Conservation (phyloP, 202 grass and related monocot species). For the Elaeis oleifera region DNA sequence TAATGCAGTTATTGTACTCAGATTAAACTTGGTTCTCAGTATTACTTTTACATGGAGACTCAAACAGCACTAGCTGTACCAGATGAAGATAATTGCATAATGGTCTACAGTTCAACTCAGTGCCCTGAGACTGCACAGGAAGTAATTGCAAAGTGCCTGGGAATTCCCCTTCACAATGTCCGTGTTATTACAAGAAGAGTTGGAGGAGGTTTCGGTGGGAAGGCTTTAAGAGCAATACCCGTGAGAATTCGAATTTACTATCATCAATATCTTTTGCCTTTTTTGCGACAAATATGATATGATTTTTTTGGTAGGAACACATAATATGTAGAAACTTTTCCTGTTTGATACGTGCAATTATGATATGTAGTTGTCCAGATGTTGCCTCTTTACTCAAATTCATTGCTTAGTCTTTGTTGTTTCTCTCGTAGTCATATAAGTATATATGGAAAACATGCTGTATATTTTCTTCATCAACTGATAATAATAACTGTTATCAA, state of each 20-base stretch:
- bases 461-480: too few relatives aligned
- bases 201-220: slow-evolving; percentile 93
- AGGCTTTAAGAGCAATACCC: slow-evolving; percentile 70
- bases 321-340: too few relatives aligned
- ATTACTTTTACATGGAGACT: slow-evolving; percentile 98
- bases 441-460: too few relatives aligned
- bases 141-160: slow-evolving; percentile 73
- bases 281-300: not conserved
- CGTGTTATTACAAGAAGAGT: slow-evolving; percentile 96
- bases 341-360: too few relatives aligned
- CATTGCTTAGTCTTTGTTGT: too few relatives aligned
- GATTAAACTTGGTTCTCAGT: slow-evolving; percentile 82
- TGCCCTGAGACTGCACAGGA: slow-evolving; percentile 55
- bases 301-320: too few relatives aligned
- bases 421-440: too few relatives aligned
- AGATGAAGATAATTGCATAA: slow-evolving; percentile 82
- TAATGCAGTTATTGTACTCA: slow-evolving; percentile 28
- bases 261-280: slow-evolving; percentile 3
- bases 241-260: slow-evolving; percentile 36
- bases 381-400: too few relatives aligned
- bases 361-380: too few relatives aligned
- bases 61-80: slow-evolving; percentile 84
- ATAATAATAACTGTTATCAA: too few relatives aligned
- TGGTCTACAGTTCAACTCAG: slow-evolving; percentile 82
- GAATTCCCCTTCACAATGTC: slow-evolving; percentile 68